Conservation (phyloP, 2,329 filamentous ascomycete genomes). For the Trichothecium roseum region DNA sequence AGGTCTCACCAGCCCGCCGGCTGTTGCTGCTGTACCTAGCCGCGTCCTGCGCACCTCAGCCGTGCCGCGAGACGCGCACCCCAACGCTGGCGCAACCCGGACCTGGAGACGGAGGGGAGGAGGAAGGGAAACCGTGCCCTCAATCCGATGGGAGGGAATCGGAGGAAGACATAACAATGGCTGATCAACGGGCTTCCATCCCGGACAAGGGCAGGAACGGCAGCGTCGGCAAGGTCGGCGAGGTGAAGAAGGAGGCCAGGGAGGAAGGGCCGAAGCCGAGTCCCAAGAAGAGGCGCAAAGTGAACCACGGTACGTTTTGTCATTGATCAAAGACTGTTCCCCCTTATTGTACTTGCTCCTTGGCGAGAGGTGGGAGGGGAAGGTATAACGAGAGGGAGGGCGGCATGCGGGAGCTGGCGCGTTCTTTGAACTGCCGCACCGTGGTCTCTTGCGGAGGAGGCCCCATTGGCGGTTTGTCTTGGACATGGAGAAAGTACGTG, state of each 20-base stretch:
- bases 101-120: too few relatives aligned
- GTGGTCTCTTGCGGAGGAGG: conserved; percentile 2
- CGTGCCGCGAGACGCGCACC: too few relatives aligned
- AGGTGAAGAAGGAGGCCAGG: conserved; percentile 1
- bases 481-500: too few relatives aligned
- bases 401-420: background rate
- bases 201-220: background rate
- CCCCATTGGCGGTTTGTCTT: conserved; percentile 7
- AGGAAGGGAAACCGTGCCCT: too few relatives aligned
- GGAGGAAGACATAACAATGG: too few relatives aligned
- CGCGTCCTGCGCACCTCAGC: too few relatives aligned
- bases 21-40: too few relatives aligned
- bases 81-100: too few relatives aligned
- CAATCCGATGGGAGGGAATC: too few relatives aligned
- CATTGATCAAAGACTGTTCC: conserved; percentile 11
- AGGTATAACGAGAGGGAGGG: too few relatives aligned
- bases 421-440: conserved; percentile 1
- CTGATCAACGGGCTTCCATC: too few relatives aligned
- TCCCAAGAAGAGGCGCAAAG: conserved; percentile 78
- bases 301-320: conserved; percentile 65
- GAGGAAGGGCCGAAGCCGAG: conserved; percentile 32
- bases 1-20: too few relatives aligned
- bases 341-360: conserved; percentile 2
- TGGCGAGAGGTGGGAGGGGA: background rate
- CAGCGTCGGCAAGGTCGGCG: conserved; percentile 1